Conservation (phyloP, 345 rosid genomes). For the Diplotaxis tenuifolia region DNA sequence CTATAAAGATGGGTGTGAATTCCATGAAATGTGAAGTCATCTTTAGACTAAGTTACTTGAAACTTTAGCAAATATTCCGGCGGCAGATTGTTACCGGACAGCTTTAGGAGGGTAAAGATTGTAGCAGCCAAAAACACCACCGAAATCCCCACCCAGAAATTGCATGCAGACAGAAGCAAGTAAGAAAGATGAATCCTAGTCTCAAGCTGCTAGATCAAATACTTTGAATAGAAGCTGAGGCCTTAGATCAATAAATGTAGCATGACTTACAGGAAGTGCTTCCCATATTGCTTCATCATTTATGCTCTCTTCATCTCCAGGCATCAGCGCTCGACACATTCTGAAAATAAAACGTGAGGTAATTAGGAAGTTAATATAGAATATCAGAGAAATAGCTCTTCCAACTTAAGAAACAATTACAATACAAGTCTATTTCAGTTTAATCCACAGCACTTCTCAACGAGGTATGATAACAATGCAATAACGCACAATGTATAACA, state of each 20-base stretch:
- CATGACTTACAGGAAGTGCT: conserved; percentile 81
- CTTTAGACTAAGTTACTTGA: not conserved
- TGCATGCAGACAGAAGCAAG: conserved; percentile 62
- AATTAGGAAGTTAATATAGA: not conserved
- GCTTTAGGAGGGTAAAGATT: conserved; percentile 80
- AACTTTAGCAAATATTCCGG: not conserved
- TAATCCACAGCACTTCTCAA: no score
- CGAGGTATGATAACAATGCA: not conserved
- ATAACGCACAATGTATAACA: conserved; percentile 2
- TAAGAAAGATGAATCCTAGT: not conserved
- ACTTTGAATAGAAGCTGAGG: not conserved
- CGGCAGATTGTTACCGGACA: conserved; percentile 60
- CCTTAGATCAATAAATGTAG: not conserved
- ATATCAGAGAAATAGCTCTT: not conserved
- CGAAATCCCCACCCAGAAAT: conserved; percentile 95
- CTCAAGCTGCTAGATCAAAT: not conserved
- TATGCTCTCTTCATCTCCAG: conserved; percentile 87
- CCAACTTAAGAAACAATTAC: no score
- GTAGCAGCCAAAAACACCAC: conserved; percentile 95
- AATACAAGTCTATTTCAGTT: no score
- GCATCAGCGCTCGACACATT: conserved; percentile 95
- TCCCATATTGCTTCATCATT: conserved; percentile 96
- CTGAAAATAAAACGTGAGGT: conserved; percentile 38
- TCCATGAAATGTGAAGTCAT: not conserved
- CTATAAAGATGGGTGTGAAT: not conserved